phyloP scores from a whole-genome alignment of 129 eudicot genomes.

The Flaveria bidentis region DNA sequence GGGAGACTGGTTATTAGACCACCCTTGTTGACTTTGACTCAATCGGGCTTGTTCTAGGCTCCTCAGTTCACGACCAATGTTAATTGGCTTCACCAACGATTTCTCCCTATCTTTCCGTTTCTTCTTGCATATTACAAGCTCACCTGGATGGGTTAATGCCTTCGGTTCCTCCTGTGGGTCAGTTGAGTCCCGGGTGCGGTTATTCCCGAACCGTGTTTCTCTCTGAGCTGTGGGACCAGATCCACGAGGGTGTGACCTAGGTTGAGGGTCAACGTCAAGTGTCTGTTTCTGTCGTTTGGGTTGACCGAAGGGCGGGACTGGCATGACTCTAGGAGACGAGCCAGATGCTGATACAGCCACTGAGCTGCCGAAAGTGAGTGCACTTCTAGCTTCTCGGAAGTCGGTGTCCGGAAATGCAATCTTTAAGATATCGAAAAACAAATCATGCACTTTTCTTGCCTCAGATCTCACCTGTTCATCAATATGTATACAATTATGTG shows the following conservation, averaged over 20 bases:
- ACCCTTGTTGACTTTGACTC: slow-evolving; percentile 37
- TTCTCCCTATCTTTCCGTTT: slow-evolving; percentile 93
- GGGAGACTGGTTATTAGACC: slow-evolving; percentile 39
- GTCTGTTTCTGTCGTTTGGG: slow-evolving; percentile 52
- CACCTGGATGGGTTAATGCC: slow-evolving; percentile 83
- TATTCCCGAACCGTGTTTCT: slow-evolving; percentile 61
- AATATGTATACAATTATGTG: neutral
- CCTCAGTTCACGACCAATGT: slow-evolving; percentile 46
- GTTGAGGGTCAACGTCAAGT: slow-evolving; percentile 52
- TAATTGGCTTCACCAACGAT: slow-evolving; percentile 38
- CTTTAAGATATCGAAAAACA: slow-evolving; percentile 80
- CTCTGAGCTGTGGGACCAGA: slow-evolving; percentile 36
- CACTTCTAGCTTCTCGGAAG: slow-evolving; percentile 78
- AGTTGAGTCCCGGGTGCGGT: slow-evolving; percentile 42
- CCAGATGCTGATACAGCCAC: slow-evolving; percentile 41
- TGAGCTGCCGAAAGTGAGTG: slow-evolving; percentile 65
- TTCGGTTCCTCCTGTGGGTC: slow-evolving; percentile 49
- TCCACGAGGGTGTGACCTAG: slow-evolving; percentile 52
- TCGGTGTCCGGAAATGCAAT: slow-evolving; percentile 70
- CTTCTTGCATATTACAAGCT: slow-evolving; percentile 91
- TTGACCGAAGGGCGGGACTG: slow-evolving; percentile 40
- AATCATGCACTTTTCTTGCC: slow-evolving; percentile 88
- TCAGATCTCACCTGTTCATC: slow-evolving; percentile 76
- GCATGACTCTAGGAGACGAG: slow-evolving; percentile 52
- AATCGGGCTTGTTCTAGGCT: slow-evolving; percentile 56